Conservation (phyloP, 257 asterid species). For the Mitragyna speciosa region DNA sequence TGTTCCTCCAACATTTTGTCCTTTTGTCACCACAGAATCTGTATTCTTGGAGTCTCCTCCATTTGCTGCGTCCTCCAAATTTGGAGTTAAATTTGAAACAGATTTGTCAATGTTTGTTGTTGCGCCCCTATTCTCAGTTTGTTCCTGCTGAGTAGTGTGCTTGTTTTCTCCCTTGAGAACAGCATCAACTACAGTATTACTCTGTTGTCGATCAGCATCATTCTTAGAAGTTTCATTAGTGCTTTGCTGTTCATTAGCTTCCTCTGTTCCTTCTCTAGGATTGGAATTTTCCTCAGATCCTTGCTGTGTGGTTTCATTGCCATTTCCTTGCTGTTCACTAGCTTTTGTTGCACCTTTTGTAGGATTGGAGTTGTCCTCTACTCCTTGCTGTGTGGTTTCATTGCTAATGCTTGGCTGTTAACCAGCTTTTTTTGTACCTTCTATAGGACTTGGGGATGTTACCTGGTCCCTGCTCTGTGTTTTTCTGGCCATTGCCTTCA, state of each 20-base stretch:
- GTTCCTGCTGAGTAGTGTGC: constrained; percentile 21
- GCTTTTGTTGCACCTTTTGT: constrained; percentile 24
- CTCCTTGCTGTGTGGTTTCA: constrained; percentile 18
- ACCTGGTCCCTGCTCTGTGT: constrained; percentile 10
- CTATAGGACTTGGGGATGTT: constrained; percentile 8
- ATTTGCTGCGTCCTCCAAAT: constrained; percentile 13
- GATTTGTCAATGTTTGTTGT: constrained; percentile 16
- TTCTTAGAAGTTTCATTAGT: constrained; percentile 20
- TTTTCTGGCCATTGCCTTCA: constrained; percentile 25
- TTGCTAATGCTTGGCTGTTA: constrained; percentile 21
- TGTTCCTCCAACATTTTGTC: neutral
- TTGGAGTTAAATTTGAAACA: constrained; percentile 24
- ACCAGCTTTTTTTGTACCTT: constrained; percentile 23
- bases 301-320: constrained; percentile 12
- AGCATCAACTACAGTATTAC: constrained; percentile 12
- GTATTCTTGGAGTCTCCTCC: constrained; percentile 15
- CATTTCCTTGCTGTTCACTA: constrained; percentile 24
- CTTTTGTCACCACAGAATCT: neutral
- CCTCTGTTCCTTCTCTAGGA: constrained; percentile 21
- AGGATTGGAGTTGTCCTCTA: constrained; percentile 11
- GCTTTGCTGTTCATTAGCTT: constrained; percentile 25
- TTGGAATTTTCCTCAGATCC: constrained; percentile 13
- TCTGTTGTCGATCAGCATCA: constrained; percentile 28
- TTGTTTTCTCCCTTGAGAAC: constrained; percentile 11
- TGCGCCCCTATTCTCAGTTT: constrained; percentile 24